Evolutionary conservation across 2,329 filamentous ascomycete genomes (phyloP), one percentile per base, ranked within the genome.

Genomic region (Xylariaceae sp.): DNA sequence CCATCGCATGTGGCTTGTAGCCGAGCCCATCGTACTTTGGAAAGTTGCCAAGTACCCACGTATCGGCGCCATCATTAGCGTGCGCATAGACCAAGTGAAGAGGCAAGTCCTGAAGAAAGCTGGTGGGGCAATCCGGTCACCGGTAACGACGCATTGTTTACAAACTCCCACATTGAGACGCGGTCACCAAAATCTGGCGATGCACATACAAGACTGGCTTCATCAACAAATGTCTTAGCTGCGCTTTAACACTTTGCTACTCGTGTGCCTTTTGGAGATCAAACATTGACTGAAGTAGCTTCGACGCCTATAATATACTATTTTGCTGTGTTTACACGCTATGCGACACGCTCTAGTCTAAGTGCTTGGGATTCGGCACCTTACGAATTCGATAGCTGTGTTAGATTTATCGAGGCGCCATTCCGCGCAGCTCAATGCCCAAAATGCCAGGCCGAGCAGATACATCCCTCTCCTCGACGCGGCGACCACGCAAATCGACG

Each of bases 401-500:
- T 26, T 26, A 11, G 11, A 6, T 11, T 11, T 26, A 6, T 26
- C 22, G 11, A 26, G 22, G 11, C 22, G 11, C 22, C 22, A 11
- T 26, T 26, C 11, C 22, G 22, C 22, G 11, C 11, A 26, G 11
- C 6, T 11, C 22, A 26, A 26, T 26, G 11, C 22, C 32, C 52
- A 52, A 42, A 8, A 74, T 72, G 66, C 60, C 68, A 43, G 53
- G 60, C 17, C 57, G 59, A 38, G 56, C 64, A 41, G 72, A 76
- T 50, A 54, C 63, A 35, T 77, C 78, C n/a, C 50, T 79, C 43
- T 76, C 78, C 32, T 65, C 76, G 31, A 74, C 72, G 50, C 72
- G 79, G 53, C 72, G 78, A 39, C 65, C 78, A 55, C 80, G 86
- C 60, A 87, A 87, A 62, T 90, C 87, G n/a, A 79, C 87, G 45